Percentiles rank a stretch among this genome's conserved stretches.
phyloP scores from a whole-genome alignment of 352 stramenopile genomes.

The Phytophthora chlamydospora region DNA sequence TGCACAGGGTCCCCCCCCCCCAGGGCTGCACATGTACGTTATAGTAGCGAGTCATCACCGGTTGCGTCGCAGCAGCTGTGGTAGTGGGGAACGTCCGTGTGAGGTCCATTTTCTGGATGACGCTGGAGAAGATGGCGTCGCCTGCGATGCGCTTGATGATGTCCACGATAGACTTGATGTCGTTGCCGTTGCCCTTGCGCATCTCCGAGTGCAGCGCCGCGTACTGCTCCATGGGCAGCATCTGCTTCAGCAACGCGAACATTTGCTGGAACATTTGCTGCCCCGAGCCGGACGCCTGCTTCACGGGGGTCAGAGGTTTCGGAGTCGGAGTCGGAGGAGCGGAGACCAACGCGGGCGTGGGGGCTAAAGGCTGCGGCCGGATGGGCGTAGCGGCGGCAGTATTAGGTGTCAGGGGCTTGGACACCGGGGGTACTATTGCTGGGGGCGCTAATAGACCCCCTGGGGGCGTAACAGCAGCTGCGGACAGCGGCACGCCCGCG shows the following conservation, averaged over 20 bases:
- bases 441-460: constrained; percentile 31
- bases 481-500: constrained; percentile 32
- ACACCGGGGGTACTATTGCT: background rate
- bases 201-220: constrained; percentile 82
- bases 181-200: constrained; percentile 82
- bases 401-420: constrained; percentile 23
- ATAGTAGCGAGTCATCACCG: constrained; percentile 14
- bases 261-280: constrained; percentile 91
- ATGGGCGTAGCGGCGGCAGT: constrained; percentile 19
- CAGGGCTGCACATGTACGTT: constrained; percentile 1
- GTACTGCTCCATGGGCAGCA: constrained; percentile 86
- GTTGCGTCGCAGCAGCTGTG: constrained; percentile 3
- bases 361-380: constrained; percentile 15
- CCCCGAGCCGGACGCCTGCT: constrained; percentile 61
- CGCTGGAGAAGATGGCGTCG: constrained; percentile 77
- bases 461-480: constrained; percentile 29
- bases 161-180: constrained; percentile 89
- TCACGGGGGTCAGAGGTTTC: constrained; percentile 20
- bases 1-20: background rate
- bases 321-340: background rate
- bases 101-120: constrained; percentile 88
- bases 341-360: constrained; percentile 2
- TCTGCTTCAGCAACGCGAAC: constrained; percentile 85
- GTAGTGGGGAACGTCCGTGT: constrained; percentile 60
- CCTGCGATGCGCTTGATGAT: constrained; percentile 88